These are phyloP conservation scores for Melampsora abietis-canadensis DNA, from an alignment of 1,284 basidiomycete genomes.

Conservation along the genomic window DNA sequence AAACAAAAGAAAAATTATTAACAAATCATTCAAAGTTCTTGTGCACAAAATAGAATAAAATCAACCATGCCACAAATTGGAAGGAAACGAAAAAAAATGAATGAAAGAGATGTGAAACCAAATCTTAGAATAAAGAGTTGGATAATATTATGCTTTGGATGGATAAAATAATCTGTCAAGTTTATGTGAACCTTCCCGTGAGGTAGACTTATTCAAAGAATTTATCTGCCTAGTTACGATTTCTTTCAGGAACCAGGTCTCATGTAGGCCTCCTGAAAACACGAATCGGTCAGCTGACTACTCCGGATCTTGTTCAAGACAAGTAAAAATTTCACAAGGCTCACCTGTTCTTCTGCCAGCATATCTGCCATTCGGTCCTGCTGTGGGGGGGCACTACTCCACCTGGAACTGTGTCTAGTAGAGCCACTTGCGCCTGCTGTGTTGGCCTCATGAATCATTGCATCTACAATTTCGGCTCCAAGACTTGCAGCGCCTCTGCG, in stretches of 20 bases:
- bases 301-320: background rate
- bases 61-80: background rate
- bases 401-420: slow-evolving; percentile 52
- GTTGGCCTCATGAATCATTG: slow-evolving; percentile 49
- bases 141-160: too few species aligned
- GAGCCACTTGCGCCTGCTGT: slow-evolving; percentile 52
- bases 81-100: background rate
- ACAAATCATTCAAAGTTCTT: background rate
- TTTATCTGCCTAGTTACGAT: too few species aligned
- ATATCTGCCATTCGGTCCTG: slow-evolving; percentile 49
- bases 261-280: slow-evolving; percentile 1
- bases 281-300: background rate
- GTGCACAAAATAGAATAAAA: background rate
- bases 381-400: slow-evolving; percentile 51
- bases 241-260: background rate
- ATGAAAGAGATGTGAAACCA: too few species aligned
- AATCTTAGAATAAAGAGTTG: too few species aligned
- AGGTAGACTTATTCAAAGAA: too few species aligned
- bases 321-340: background rate
- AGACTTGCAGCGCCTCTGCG: background rate
- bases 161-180: too few species aligned
- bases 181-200: too few species aligned
- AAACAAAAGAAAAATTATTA: background rate
- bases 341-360: slow-evolving; percentile 50
- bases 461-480: slow-evolving; percentile 19